Percentiles rank a stretch among this genome's conserved stretches.
Evolutionary conservation across 2,329 filamentous ascomycete species (phyloP).

Genomic region (Chalaropsis thielavioides): DNA sequence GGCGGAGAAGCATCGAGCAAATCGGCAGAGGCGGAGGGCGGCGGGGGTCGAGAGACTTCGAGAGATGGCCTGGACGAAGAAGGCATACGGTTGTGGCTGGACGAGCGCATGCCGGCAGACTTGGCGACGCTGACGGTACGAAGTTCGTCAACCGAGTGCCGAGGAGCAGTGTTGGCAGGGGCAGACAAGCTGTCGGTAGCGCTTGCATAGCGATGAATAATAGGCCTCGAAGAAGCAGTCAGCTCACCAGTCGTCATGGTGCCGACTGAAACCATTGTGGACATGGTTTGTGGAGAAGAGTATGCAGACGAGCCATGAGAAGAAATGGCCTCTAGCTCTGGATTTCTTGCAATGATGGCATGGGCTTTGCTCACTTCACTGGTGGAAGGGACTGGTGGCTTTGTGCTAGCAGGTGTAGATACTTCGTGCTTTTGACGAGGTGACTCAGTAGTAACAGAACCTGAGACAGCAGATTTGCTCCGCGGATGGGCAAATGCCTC

Average conservation of each 20-base stretch:
- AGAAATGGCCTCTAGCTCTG: slow-evolving; percentile 45
- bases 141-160: slow-evolving; percentile 10
- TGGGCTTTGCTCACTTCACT: slow-evolving; percentile 45
- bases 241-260: slow-evolving; percentile 52
- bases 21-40: slow-evolving; percentile 30
- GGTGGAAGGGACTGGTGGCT: slow-evolving; percentile 27
- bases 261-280: slow-evolving; percentile 40
- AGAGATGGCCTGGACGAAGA: slow-evolving; percentile 52
- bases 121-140: slow-evolving; percentile 9
- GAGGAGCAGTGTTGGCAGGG: slow-evolving; percentile 21
- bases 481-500: slow-evolving; percentile 55
- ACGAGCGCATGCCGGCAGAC: slow-evolving; percentile 6
- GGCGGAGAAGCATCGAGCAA: slow-evolving; percentile 36
- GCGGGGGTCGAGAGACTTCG: slow-evolving; percentile 51
- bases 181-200: not conserved
- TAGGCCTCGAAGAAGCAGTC: slow-evolving; percentile 17
- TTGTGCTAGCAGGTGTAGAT: not conserved
- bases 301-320: slow-evolving; percentile 25
- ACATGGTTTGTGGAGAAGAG: slow-evolving; percentile 22
- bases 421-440: not conserved
- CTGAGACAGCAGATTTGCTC: slow-evolving; percentile 17
- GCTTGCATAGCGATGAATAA: slow-evolving; percentile 28
- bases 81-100: slow-evolving; percentile 25
- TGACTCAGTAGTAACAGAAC: slow-evolving; percentile 24
- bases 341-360: slow-evolving; percentile 47